These are phyloP conservation scores for Sonneratia caseolaris DNA, from an alignment of 345 rosid species.

Conservation along the genomic window DNA sequence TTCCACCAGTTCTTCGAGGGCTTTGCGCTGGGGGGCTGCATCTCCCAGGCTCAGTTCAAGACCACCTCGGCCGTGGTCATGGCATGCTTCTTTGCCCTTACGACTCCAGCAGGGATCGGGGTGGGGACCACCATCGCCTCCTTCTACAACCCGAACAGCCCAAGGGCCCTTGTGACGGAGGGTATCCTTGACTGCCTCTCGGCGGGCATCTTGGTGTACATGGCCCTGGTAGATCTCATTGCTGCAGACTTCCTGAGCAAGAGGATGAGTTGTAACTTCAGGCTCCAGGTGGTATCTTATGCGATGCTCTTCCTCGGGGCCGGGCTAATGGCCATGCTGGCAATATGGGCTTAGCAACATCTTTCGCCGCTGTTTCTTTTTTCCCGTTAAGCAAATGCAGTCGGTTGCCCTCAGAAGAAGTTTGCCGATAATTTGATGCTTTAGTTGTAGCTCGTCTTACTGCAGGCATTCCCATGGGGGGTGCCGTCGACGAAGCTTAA, in stretches of 20 bases:
- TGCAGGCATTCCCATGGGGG: neutral
- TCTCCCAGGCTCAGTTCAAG: constrained; percentile 68
- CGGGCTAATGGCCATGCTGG: constrained; percentile 77
- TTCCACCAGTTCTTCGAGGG: constrained; percentile 99
- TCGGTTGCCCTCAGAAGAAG: neutral
- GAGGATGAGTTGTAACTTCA: constrained; percentile 85
- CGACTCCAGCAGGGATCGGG: constrained; percentile 64
- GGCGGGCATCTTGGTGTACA: constrained; percentile 83
- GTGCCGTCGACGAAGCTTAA: too few species aligned
- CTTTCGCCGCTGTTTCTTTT: too few species aligned
- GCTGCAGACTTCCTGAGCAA: constrained; percentile 89
- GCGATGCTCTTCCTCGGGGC: constrained; percentile 81
- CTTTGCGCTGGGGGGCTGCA: constrained; percentile 88
- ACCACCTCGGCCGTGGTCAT: constrained; percentile 35
- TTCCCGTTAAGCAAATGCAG: neutral
- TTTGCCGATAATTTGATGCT: neutral
- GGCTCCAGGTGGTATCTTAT: constrained; percentile 61
- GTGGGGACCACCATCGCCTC: constrained; percentile 60
- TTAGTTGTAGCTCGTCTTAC: neutral
- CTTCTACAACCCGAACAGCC: constrained; percentile 48
- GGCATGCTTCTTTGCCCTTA: constrained; percentile 72
- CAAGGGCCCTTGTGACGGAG: constrained; percentile 52
- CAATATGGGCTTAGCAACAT: constrained; percentile 46
- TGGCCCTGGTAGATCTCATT: constrained; percentile 87
- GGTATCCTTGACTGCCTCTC: constrained; percentile 76